Base-by-base conservation (phyloP, 2,329 filamentous ascomycete species). In the Aspergillus uvarum region DNA sequence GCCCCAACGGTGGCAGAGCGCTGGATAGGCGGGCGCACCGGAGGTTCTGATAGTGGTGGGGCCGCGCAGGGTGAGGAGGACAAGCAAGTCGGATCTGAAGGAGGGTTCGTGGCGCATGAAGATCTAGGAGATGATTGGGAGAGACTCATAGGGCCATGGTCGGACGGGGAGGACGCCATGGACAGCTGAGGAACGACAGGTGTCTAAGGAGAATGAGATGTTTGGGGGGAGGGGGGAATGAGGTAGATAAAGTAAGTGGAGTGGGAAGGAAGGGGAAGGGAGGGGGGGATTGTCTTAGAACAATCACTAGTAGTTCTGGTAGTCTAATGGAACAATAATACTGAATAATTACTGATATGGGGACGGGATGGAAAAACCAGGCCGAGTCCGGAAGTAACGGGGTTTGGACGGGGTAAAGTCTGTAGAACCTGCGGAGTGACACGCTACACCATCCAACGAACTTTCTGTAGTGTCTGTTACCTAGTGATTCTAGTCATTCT, bases 1-100 rank as follows among this genome's bases (percentile, higher is more conserved):
- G 76, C 73, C 62, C 75, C 76, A 59, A 74, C 65, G 26, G 67
- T 66, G 22, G 68, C 68, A 32, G 72, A 65, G 60, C 63, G 69
- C 31, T 47, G 59, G 61, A 60, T 61, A 60, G 63, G 62, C 59
- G 63, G 65, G 64, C 64, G 65, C 63, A 60, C 58, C 32, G 63
- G 67, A 68, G 71, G 73, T 67, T 65, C 63, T 56, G 56, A 55
- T 51, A 56, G 56, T 53, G 55, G 57, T 64, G 59, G 63, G 66
- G 65, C 61, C 61, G 67, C 65, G 55, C 68, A 66, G 58, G 67
- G 67, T 52, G 68, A 62, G 24, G 59, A 61, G 49, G 67, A 61
- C 53, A 63, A 53, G 56, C 56, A 55, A 44, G 63, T 38, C 62
- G 64, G 64, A 24, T 66, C 64, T 52, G 66, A 68, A 52, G 63